Conservation (phyloP, 2,329 filamentous ascomycete species). For the Chaetomium sp. region DNA sequence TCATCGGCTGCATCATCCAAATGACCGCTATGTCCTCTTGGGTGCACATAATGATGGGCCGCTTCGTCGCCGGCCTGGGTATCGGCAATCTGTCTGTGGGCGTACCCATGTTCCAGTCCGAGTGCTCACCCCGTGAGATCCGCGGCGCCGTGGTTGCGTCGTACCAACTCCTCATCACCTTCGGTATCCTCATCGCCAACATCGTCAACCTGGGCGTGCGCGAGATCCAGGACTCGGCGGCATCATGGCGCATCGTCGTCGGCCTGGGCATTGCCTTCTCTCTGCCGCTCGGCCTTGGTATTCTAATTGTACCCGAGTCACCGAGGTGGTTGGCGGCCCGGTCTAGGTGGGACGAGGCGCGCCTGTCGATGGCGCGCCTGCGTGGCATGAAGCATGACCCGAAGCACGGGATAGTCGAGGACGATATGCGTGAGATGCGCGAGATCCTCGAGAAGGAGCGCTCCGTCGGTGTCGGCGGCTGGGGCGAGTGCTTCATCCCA, state of each 20-base stretch:
- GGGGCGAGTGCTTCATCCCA: constrained; percentile 63
- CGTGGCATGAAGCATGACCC: constrained; percentile 54
- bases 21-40: constrained; percentile 60
- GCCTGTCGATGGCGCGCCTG: constrained; percentile 55
- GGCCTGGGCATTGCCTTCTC: constrained; percentile 57
- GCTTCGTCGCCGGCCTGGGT: constrained; percentile 67
- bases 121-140: constrained; percentile 63
- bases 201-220: constrained; percentile 57
- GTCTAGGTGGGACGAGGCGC: constrained; percentile 51
- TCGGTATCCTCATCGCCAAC: constrained; percentile 64
- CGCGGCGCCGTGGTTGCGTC: constrained; percentile 66
- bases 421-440: constrained; percentile 57
- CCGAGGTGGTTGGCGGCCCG: constrained; percentile 58
- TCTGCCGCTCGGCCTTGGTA: constrained; percentile 54
- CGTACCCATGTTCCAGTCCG: constrained; percentile 69
- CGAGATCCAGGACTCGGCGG: constrained; percentile 44
- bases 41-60: constrained; percentile 67
- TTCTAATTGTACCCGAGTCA: constrained; percentile 58
- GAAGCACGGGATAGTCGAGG: constrained; percentile 48
- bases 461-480: constrained; percentile 50
- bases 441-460: constrained; percentile 50
- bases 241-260: constrained; percentile 65
- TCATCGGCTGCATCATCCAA: constrained; percentile 65
- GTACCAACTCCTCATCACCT: constrained; percentile 75
- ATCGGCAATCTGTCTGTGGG: constrained; percentile 67